A percentile compares a stretch with the other conserved stretches of the same genome.
phyloP scores from a whole-genome alignment of 2,329 filamentous ascomycete species.

The Pseudocercospora pini-densiflorae region DNA sequence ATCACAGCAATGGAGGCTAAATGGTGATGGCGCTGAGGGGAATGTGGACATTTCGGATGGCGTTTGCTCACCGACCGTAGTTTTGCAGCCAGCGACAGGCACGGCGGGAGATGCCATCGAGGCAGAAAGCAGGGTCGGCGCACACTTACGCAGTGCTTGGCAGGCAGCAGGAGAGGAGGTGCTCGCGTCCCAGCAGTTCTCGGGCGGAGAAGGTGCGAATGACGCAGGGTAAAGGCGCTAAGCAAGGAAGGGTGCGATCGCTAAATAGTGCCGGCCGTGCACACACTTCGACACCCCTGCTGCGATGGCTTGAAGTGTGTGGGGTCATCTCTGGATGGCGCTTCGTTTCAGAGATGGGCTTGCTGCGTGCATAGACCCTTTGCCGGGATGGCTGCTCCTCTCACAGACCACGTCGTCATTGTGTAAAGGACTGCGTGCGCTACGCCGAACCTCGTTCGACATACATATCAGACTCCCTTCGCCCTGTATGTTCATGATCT shows the following conservation, averaged over 20 bases:
- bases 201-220: neutral
- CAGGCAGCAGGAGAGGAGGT: neutral
- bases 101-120: neutral
- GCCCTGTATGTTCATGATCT: constrained; percentile 20
- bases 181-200: neutral
- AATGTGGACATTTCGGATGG: constrained; percentile 1
- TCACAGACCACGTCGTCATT: constrained; percentile 3
- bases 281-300: neutral
- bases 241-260: constrained; percentile 13
- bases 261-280: constrained; percentile 5
- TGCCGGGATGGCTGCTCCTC: neutral
- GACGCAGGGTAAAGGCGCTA: constrained; percentile 6
- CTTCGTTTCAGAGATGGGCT: constrained; percentile 3
- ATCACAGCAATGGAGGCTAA: neutral
- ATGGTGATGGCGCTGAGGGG: neutral
- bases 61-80: constrained; percentile 1
- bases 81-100: neutral
- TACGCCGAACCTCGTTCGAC: neutral
- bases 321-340: neutral
- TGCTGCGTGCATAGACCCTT: constrained; percentile 1
- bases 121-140: constrained; percentile 1
- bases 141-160: neutral
- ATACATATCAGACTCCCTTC: constrained; percentile 8
- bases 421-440: neutral
- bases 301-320: neutral